Base-by-base conservation (phyloP, 768 basidiomycete genomes). In the Rhizopogon roseolus region DNA sequence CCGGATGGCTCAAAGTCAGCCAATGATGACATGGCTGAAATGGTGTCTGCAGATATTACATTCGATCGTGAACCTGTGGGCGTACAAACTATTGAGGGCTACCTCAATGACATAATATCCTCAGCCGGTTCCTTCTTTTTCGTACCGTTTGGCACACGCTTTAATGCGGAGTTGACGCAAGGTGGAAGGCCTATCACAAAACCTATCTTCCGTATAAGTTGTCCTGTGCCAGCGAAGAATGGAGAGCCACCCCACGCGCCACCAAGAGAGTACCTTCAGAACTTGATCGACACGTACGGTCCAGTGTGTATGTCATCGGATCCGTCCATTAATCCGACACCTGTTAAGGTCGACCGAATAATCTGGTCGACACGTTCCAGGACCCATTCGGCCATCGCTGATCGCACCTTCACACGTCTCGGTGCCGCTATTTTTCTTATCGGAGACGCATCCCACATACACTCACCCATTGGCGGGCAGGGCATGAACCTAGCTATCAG, bases 401-500 rank as follows among this genome's bases (percentile, higher is more conserved):
- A 72, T 27, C 59, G 57, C 27, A 72, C 68, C 54, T 67, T 74
- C 53, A 53, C 66, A 28, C 66, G 62, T 38, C 54, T 67, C n/a
- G 61, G 58, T 3, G 54, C 44, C 8, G 40, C 36, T 9, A 9
- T 53, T 10, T 16, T 53, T 6, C 52, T 76, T 46, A 40, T 72
- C 11, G 73, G 74, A 6, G 75, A 76, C 57, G 76, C 78, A 8
- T 77, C 77, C 38, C 79, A 80, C 60, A 75, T 80, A 45, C 81
- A 81, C 53, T 76, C 80, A 0, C 81, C 80, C 28, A 68, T 72
- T 5, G 81, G 81, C 2, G 81, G 81, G 1, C 80, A 81, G 51
- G 81, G 81, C n/a, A 78, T 82, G 80, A 81, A 81, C 56, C 72
- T 82, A 17, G 79, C 80, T 4, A 64, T 82, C 11, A 73, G 80